Evolutionary conservation across 2,329 filamentous ascomycete genomes (phyloP), one percentile per base, ranked within the genome.

Genomic region (Diaporthe batatas): DNA sequence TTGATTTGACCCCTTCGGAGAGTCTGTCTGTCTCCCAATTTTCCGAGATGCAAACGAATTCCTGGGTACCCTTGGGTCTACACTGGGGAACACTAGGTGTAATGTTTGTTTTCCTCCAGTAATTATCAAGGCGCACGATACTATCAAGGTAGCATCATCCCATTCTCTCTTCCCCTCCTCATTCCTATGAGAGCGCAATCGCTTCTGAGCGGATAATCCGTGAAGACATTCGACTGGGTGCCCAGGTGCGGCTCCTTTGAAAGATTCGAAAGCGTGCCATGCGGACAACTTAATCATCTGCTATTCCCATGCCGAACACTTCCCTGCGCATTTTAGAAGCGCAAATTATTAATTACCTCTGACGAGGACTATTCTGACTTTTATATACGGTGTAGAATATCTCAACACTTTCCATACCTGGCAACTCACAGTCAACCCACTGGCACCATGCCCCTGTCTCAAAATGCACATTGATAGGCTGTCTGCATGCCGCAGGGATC

Each of bases 391-490:
- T 21, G 7, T 29, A 70, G 68, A 18, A 70, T 16, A 8, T n/a
- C n/a, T 39, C 44, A 4, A 36, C 36, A 25, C 34, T 70, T 16
- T 70, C 68, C 32, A 21, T 29, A 1, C 54, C 68, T 8, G 68
- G 58, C n/a, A 58, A 59, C 16, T 18, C 14, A 23, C 16, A 53
- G 3, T 32, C 53, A n/a, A 25, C 49, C 36, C 18, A 42, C 6
- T 73, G 72, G 72, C 58, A 67, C 14, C 49, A 65, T 23, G 42
- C 62, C 21, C 68, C 57, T 7, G 44, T 58, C 36, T 65, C 72
- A 11, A 55, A 47, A 23, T 73, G 72, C 32, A 73, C 68, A 7
- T 23, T 71, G 21, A 71, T 73, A 32, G 68, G 47, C 7, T 73
- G 72, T 34, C n/a, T 73, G 1, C 39, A 65, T 8, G 59, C 55